These are phyloP conservation scores for Exophiala mesophila DNA, from an alignment of 2,329 filamentous ascomycete genomes.

Conservation along the genomic window DNA sequence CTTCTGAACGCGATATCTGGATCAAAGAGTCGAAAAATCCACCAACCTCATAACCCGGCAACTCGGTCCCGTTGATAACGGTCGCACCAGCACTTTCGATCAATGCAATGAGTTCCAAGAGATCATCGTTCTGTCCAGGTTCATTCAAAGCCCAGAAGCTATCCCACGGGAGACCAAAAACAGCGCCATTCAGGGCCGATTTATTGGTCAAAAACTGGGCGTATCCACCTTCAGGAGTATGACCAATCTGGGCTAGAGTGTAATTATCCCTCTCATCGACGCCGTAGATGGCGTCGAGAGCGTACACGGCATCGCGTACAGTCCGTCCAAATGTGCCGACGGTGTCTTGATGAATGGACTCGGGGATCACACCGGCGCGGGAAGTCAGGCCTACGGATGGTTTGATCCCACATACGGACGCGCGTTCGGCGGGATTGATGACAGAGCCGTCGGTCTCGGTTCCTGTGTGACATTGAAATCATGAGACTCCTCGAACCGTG, in stretches of 20 bases:
- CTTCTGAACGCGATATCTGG: too few relatives aligned
- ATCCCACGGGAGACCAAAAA: slow-evolving; percentile 67
- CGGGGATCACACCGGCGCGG: slow-evolving; percentile 59
- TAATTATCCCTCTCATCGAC: slow-evolving; percentile 61
- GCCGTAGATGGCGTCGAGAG: slow-evolving; percentile 64
- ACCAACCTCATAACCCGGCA: slow-evolving; percentile 51
- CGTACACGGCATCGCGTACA: slow-evolving; percentile 63
- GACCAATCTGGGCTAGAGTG: slow-evolving; percentile 53
- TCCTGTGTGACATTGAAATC: too few relatives aligned
- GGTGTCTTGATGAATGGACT: slow-evolving; percentile 62
- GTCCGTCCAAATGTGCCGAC: slow-evolving; percentile 64
- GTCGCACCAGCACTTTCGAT: slow-evolving; percentile 60
- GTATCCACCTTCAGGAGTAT: slow-evolving; percentile 55
- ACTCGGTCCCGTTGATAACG: slow-evolving; percentile 65
- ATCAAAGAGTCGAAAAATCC: too few relatives aligned
- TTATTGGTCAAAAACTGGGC: slow-evolving; percentile 52
- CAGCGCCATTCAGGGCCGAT: slow-evolving; percentile 53
- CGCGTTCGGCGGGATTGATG: slow-evolving; percentile 66
- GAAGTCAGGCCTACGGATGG: slow-evolving; percentile 70
- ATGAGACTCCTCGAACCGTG: too few relatives aligned
- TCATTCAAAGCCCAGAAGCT: slow-evolving; percentile 64
- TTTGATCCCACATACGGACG: slow-evolving; percentile 67
- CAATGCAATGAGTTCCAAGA: slow-evolving; percentile 49
- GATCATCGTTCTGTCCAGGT: slow-evolving; percentile 49
- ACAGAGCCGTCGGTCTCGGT: slow-evolving; percentile 71